Conservation (phyloP, 225 moss, liverwort and hornwort genomes). For the Asterella californica region DNA sequence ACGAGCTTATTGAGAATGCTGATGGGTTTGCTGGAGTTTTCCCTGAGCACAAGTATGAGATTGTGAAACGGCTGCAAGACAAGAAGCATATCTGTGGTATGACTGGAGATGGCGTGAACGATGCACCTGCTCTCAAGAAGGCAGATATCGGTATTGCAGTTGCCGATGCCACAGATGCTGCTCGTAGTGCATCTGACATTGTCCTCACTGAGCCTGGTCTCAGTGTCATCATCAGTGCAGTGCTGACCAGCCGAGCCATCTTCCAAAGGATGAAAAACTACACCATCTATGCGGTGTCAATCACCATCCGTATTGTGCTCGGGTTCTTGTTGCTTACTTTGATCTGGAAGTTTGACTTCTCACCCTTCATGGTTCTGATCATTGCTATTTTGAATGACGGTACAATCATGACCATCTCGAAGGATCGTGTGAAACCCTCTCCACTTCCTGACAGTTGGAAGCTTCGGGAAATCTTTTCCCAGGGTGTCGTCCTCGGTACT, state of each 20-base stretch:
- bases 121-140: conserved; percentile 3
- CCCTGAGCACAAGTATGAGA: conserved; percentile 5
- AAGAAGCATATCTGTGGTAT: not conserved
- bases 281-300: not conserved
- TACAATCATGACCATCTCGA: not conserved
- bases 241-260: not conserved
- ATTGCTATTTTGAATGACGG: conserved; percentile 1
- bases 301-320: not conserved
- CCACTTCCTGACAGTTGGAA: conserved; percentile 5
- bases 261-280: not conserved
- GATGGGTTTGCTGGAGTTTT: conserved; percentile 1
- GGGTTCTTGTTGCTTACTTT: not conserved
- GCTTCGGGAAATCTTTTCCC: not conserved
- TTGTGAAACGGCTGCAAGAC: not conserved
- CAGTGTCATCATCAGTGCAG: conserved; percentile 3
- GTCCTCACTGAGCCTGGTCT: conserved; percentile 7
- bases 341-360: conserved; percentile 7
- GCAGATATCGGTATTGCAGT: conserved; percentile 6
- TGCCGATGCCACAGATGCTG: not conserved
- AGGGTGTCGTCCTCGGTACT: not conserved
- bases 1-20: not conserved
- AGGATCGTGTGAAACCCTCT: not conserved
- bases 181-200: not conserved
- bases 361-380: conserved; percentile 1
- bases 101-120: conserved; percentile 2